These are phyloP conservation scores for Elongisporangium senticosum DNA, from an alignment of 352 stramenopile genomes.

Conservation along the genomic window DNA sequence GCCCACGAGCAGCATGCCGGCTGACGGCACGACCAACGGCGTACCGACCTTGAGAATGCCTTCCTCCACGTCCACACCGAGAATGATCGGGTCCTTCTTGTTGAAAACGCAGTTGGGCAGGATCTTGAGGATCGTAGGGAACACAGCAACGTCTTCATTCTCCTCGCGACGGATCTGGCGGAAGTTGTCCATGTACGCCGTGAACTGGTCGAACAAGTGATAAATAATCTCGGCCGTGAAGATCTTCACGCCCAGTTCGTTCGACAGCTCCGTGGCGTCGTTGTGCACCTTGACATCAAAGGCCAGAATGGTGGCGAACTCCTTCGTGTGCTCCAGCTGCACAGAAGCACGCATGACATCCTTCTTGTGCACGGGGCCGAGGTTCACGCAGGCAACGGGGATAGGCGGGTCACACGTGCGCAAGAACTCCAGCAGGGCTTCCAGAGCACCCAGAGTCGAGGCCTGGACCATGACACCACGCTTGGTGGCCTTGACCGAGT, in stretches of 20 bases:
- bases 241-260: slow-evolving; percentile 95
- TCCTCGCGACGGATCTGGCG: slow-evolving; percentile 88
- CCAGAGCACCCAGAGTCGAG: slow-evolving; percentile 97
- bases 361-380: slow-evolving; percentile 98
- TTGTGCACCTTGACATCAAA: slow-evolving; percentile 98
- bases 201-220: slow-evolving; percentile 99
- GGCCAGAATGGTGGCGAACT: slow-evolving; percentile 97
- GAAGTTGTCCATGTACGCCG: slow-evolving; percentile 95
- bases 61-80: slow-evolving; percentile 96
- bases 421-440: slow-evolving; percentile 98
- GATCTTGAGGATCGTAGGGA: slow-evolving; percentile 96
- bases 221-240: slow-evolving; percentile 99
- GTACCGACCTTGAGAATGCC: slow-evolving; percentile 98
- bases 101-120: slow-evolving; percentile 98
- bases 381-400: slow-evolving; percentile 93
- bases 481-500: slow-evolving; percentile 94
- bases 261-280: slow-evolving; percentile 88
- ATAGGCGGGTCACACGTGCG: slow-evolving; percentile 92
- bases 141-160: slow-evolving; percentile 90
- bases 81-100: slow-evolving; percentile 99
- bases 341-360: slow-evolving; percentile 98
- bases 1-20: slow-evolving; percentile 85
- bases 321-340: slow-evolving; percentile 96
- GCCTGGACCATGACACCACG: slow-evolving; percentile 98
- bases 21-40: slow-evolving; percentile 86